Percentiles rank a stretch among this genome's conserved stretches.
phyloP scores from a whole-genome alignment of 108 stramenopile genomes.

The Conticribra weissflogii region DNA sequence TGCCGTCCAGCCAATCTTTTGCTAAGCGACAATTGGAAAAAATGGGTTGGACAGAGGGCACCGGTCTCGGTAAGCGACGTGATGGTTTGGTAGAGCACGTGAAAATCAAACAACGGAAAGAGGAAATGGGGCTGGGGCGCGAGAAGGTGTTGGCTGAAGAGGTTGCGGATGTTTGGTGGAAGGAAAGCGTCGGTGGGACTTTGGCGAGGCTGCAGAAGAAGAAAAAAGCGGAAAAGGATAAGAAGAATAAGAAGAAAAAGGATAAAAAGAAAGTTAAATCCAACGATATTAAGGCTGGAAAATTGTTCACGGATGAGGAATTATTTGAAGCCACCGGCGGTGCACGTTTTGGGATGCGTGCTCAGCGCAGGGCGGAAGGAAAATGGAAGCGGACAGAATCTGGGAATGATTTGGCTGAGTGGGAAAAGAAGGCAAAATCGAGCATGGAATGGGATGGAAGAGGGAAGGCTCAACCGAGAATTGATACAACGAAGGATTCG shows the following conservation, averaged over 20 bases:
- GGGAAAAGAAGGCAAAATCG: constrained; percentile 54
- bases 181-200: constrained; percentile 70
- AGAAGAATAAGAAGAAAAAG: constrained; percentile 45
- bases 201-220: constrained; percentile 64
- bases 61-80: constrained; percentile 86
- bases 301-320: constrained; percentile 82
- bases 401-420: constrained; percentile 27
- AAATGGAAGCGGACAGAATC: constrained; percentile 89
- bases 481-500: not conserved
- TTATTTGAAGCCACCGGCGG: constrained; percentile 89
- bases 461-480: constrained; percentile 51
- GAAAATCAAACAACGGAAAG: constrained; percentile 75
- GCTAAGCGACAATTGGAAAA: constrained; percentile 79
- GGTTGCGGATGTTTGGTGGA: constrained; percentile 85
- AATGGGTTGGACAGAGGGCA: constrained; percentile 92
- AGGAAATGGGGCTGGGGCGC: constrained; percentile 70
- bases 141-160: constrained; percentile 44
- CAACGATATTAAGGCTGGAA: constrained; percentile 27
- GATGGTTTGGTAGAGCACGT: constrained; percentile 86
- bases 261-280: constrained; percentile 38
- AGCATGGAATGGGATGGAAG: constrained; percentile 81
- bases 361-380: constrained; percentile 67
- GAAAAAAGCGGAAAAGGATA: constrained; percentile 32
- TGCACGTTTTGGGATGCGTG: constrained; percentile 79
- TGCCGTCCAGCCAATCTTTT: constrained; percentile 54